A percentile compares a stretch with the other conserved stretches of the same genome.
phyloP scores from a whole-genome alignment of 2,329 filamentous ascomycete species.

The Ophiostoma sp. region DNA sequence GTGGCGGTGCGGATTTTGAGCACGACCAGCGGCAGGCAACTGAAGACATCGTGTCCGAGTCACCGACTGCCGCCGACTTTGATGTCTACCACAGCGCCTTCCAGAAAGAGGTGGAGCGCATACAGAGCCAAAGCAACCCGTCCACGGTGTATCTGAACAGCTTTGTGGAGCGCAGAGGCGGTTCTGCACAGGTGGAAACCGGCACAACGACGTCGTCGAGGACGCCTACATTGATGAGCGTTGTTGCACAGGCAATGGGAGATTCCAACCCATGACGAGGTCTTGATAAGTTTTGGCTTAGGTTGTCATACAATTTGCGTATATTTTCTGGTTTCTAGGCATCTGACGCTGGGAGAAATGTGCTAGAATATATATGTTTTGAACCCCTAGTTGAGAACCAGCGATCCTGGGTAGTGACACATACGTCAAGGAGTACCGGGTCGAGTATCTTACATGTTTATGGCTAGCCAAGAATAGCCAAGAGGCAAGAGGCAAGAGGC shows the following conservation, averaged over 20 bases:
- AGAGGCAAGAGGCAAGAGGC: neutral
- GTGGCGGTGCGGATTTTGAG: slow-evolving; percentile 38
- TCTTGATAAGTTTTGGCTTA: neutral
- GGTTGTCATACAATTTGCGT: no score
- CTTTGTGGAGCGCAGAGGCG: slow-evolving; percentile 29
- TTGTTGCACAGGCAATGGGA: slow-evolving; percentile 5
- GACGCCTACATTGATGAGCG: neutral
- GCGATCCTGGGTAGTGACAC: no score
- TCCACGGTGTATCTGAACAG: slow-evolving; percentile 45
- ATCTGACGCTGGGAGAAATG: no score
- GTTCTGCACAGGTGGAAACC: no score
- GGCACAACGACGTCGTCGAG: neutral
- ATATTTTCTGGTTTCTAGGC: no score
- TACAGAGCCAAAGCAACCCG: slow-evolving; percentile 43
- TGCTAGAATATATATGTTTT: no score
- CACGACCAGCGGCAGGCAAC: neutral
- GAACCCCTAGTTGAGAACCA: no score
- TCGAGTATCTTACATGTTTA: no score
- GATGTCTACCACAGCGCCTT: slow-evolving; percentile 88
- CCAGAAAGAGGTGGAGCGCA: slow-evolving; percentile 71
- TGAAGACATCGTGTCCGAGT: slow-evolving; percentile 63
- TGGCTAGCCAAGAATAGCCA: neutral
- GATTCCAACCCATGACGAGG: neutral
- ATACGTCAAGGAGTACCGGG: no score
- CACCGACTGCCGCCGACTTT: slow-evolving; percentile 75